A percentile compares a stretch with the other conserved stretches of the same genome.
Conservation (phyloP, 176 grass and related monocot genomes). For the Hyparrhenia diplandra region DNA sequence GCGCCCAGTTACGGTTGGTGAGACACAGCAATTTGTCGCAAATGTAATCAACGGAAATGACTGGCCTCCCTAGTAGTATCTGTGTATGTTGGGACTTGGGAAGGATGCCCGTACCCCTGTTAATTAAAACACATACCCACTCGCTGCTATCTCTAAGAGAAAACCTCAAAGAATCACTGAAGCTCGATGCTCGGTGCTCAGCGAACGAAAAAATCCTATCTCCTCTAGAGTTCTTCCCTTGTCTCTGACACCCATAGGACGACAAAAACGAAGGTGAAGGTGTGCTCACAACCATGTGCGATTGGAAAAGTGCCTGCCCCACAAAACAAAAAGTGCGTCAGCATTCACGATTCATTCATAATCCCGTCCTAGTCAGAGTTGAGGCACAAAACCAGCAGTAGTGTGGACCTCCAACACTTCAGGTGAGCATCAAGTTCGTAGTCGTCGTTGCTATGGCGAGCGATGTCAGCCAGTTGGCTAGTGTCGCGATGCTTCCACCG, state of each 20-base stretch:
- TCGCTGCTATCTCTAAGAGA: no score
- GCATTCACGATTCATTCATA: neutral
- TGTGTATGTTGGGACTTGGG: no score
- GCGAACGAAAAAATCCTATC: constrained; percentile 83
- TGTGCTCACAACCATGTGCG: constrained; percentile 58
- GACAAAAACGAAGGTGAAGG: constrained; percentile 66
- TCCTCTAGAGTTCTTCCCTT: constrained; percentile 73
- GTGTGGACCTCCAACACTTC: constrained; percentile 72
- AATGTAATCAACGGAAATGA: no score
- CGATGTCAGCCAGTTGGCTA: constrained; percentile 80
- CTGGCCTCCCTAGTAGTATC: no score
- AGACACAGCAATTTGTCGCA: no score
- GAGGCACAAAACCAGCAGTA: neutral
- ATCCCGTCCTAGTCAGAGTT: neutral
- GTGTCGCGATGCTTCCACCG: constrained; percentile 75
- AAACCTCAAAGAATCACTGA: no score
- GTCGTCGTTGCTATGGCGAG: constrained; percentile 80
- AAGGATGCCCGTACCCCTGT: no score
- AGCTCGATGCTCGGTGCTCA: no score
- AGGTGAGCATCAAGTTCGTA: constrained; percentile 76
- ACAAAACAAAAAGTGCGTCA: no score
- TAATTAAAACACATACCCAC: no score
- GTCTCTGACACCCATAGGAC: constrained; percentile 85
- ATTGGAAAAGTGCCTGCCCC: constrained; percentile 67
- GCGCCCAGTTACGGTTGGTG: no score